Evolutionary conservation across 345 rosid species (phyloP).

Genomic region (Eucalyptus polyanthemos): DNA sequence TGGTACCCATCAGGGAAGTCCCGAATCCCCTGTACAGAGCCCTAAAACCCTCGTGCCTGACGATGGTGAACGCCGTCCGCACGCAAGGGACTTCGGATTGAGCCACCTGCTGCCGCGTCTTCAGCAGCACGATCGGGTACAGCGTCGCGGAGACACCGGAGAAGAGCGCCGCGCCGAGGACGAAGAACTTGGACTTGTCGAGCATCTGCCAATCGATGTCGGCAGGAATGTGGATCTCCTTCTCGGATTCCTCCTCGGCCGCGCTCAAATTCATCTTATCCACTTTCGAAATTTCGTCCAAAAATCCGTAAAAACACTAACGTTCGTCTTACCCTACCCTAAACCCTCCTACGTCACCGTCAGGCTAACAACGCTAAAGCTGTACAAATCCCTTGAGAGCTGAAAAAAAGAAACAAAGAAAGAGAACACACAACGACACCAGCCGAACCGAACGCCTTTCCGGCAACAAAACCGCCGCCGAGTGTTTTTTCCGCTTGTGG

Average conservation of each 20-base stretch:
- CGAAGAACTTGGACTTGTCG: constrained; percentile 75
- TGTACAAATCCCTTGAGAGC: neutral
- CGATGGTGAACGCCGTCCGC: constrained; percentile 32
- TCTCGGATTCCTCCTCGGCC: constrained; percentile 40
- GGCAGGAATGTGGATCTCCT: constrained; percentile 45
- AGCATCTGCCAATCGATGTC: constrained; percentile 90
- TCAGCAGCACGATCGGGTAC: constrained; percentile 66
- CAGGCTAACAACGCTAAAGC: neutral
- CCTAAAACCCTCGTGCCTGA: constrained; percentile 54
- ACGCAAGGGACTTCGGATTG: constrained; percentile 48
- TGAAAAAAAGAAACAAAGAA: no score
- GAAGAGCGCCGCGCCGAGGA: constrained; percentile 86
- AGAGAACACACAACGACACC: neutral
- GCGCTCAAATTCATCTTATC: constrained; percentile 47
- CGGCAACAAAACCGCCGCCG: neutral
- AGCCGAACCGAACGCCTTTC: neutral
- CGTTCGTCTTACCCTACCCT: neutral
- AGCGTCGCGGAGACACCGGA: constrained; percentile 77
- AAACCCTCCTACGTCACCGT: neutral
- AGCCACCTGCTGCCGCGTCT: constrained; percentile 84
- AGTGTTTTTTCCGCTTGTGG: constrained; percentile 7
- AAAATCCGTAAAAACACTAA: neutral
- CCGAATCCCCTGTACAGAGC: constrained; percentile 92
- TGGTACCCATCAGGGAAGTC: constrained; percentile 77
- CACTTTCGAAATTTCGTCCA: constrained; percentile 1